phyloP scores from a whole-genome alignment of 2,329 filamentous ascomycete genomes.

The Ceratocystis harringtonii region DNA sequence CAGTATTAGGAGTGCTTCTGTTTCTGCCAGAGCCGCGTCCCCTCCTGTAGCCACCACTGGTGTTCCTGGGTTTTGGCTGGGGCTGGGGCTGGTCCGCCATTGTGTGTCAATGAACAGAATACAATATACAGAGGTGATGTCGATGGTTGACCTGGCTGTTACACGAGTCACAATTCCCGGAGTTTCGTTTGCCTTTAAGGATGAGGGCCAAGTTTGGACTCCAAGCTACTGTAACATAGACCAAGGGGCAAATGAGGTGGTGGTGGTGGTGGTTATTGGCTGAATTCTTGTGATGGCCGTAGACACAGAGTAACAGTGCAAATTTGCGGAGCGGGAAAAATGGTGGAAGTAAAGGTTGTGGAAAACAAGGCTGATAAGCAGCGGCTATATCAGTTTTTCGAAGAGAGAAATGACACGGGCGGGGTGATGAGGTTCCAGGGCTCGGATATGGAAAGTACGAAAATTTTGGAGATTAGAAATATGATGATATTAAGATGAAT shows the following conservation, averaged over 20 bases:
- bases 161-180: neutral
- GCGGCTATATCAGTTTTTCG: neutral
- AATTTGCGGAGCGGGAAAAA: neutral
- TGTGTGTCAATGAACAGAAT: neutral
- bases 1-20: neutral
- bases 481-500: neutral
- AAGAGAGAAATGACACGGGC: neutral
- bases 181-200: neutral
- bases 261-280: neutral
- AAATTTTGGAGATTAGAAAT: neutral
- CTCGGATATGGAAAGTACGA: neutral
- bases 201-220: neutral
- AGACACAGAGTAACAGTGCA: neutral
- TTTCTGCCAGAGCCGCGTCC: neutral
- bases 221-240: neutral
- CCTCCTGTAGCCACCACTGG: neutral
- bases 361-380: neutral
- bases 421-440: neutral
- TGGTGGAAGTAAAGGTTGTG: neutral
- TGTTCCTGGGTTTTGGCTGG: neutral
- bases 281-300: neutral
- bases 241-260: neutral
- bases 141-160: neutral
- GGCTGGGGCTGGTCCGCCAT: constrained; percentile 1
- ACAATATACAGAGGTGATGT: neutral